These are phyloP conservation scores for Termitomyces sp. DNA, from an alignment of 1,284 basidiomycete genomes.

Conservation along the genomic window DNA sequence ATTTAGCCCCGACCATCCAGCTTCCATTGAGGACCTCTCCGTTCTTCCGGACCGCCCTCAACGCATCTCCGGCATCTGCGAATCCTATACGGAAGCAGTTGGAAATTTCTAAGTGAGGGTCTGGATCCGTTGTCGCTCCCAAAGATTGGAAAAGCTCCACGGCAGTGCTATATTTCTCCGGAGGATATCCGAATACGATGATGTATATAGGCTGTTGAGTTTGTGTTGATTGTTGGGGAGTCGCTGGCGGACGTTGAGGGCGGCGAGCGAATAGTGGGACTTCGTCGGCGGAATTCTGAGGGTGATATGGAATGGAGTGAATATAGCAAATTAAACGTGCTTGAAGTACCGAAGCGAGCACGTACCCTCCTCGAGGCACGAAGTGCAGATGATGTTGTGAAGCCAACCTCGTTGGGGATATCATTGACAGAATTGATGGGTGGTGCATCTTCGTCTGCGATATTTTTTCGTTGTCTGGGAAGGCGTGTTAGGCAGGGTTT, in stretches of 20 bases:
- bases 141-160: constrained; percentile 69
- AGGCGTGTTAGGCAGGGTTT: constrained; percentile 2
- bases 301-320: neutral
- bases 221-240: constrained; percentile 22
- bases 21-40: constrained; percentile 69
- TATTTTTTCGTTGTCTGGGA: constrained; percentile 50
- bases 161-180: constrained; percentile 63
- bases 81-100: constrained; percentile 76
- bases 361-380: constrained; percentile 37
- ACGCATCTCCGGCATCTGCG: constrained; percentile 59
- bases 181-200: constrained; percentile 72
- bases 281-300: constrained; percentile 29
- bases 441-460: constrained; percentile 70
- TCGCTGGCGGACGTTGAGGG: constrained; percentile 26
- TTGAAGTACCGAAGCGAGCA: constrained; percentile 13
- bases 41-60: constrained; percentile 71
- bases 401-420: constrained; percentile 54
- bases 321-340: neutral
- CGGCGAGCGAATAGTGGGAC: constrained; percentile 30
- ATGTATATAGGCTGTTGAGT: constrained; percentile 44
- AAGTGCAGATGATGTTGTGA: constrained; percentile 36
- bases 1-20: constrained; percentile 81
- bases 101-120: constrained; percentile 53
- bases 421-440: constrained; percentile 67
- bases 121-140: constrained; percentile 56